Base-by-base conservation (phyloP, 2,329 filamentous ascomycete species). In the Calonectria pseudoreteaudii region DNA sequence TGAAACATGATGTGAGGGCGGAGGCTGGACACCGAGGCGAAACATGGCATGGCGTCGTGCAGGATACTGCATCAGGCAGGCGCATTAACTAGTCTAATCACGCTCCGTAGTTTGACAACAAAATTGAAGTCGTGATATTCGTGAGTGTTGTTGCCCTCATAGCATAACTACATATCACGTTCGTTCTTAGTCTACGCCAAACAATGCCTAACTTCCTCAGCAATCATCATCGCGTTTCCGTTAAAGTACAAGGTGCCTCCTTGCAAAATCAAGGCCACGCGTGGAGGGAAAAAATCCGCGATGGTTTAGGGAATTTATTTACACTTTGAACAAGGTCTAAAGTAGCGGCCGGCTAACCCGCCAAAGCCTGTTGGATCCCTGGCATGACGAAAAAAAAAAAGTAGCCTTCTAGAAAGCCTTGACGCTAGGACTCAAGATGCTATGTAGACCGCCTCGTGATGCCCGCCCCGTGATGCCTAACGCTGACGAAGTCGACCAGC, bases 341-440 rank as follows among this genome's bases (percentile, higher is more conserved):
- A 23, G 31, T 62, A 49, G 62, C 4, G 18, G 41, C 62, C 62
- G 30, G 30, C 23, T 14, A 30, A 30, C 30, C 60, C 26, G 60
- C 34, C 8, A 18, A 10, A 50, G 13, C n/a, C n/a, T 13, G n/a
- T 36, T 14, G 34, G 31, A 23, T 67, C 31, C 34, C 31, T 30
- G 31, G 49, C 34, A 56, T 26, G 36, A 36, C 53, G n/a, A n/a
- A 14, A 23, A 28, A 20, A 20, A 31, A 13, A 14, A 34, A 28
- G n/a, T 14, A 41, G 26, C 20, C 66, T 68, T 68, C 66, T 68
- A 68, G 66, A 68, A 68, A 38, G 36, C 26, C 66, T 36, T 31
- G 23, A 16, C 65, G 31, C 31, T 41, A 26, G 34, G 49, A 26
- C 44, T 14, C 4, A 7, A 31, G 30, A 34, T 38, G 16, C 11